These are phyloP conservation scores for Quercus ilex DNA, from an alignment of 306 rosid species.

Conservation along the genomic window DNA sequence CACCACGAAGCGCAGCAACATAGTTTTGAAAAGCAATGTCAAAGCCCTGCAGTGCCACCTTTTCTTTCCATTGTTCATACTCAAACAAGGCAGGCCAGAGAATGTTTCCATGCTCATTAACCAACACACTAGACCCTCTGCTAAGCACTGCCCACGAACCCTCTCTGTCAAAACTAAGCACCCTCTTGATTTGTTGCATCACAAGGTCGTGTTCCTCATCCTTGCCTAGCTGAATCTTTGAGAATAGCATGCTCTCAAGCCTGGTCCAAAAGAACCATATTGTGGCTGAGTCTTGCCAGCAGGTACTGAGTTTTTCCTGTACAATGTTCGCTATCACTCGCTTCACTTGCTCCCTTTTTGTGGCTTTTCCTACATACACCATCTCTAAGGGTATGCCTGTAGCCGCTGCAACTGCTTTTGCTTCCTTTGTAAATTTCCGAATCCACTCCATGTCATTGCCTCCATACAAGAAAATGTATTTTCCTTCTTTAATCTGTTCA, in stretches of 20 bases:
- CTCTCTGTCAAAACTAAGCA: constrained; percentile 49
- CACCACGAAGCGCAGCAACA: constrained; percentile 24
- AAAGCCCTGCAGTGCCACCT: constrained; percentile 34
- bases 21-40: constrained; percentile 36
- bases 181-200: constrained; percentile 48
- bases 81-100: constrained; percentile 33
- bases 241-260: constrained; percentile 60
- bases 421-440: constrained; percentile 43
- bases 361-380: constrained; percentile 58
- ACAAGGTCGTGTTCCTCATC: constrained; percentile 32
- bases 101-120: constrained; percentile 42
- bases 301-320: background rate
- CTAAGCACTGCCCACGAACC: constrained; percentile 51
- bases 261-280: constrained; percentile 51
- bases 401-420: constrained; percentile 31
- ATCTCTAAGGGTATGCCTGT: constrained; percentile 43
- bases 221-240: constrained; percentile 49
- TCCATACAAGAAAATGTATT: constrained; percentile 52
- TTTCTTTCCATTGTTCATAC: constrained; percentile 42
- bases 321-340: constrained; percentile 25
- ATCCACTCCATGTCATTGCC: constrained; percentile 54
- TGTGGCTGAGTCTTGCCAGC: constrained; percentile 46
- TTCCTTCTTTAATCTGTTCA: constrained; percentile 46
- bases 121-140: constrained; percentile 35
- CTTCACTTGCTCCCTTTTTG: constrained; percentile 43